Percentiles rank a stretch among this genome's conserved stretches.
Evolutionary conservation across 139 green algal species (phyloP).

Genomic region (Cymbomonas tetramitiformis): DNA sequence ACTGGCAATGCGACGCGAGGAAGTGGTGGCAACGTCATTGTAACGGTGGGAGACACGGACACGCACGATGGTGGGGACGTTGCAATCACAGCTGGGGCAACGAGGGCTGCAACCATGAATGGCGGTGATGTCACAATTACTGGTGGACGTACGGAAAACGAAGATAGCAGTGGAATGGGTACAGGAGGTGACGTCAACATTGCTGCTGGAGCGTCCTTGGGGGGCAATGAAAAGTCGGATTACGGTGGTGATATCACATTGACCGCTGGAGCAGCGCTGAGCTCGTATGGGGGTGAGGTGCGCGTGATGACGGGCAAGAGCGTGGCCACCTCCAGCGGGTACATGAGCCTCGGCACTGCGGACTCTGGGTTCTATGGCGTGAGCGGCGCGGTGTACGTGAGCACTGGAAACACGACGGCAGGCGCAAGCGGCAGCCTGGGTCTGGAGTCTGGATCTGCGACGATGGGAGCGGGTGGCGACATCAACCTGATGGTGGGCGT

Average conservation of each 20-base stretch:
- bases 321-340: too few species aligned
- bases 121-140: too few species aligned
- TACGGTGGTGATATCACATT: too few species aligned
- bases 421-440: not conserved
- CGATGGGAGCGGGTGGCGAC: not conserved
- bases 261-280: too few species aligned
- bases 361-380: not conserved
- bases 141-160: too few species aligned
- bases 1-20: not conserved
- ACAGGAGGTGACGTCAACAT: slow-evolving; percentile 5
- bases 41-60: slow-evolving; percentile 3
- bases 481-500: slow-evolving; percentile 1
- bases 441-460: not conserved
- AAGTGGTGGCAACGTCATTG: not conserved
- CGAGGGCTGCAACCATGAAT: too few species aligned
- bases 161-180: too few species aligned
- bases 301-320: too few species aligned
- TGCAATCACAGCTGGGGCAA: not conserved
- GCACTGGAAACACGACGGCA: not conserved
- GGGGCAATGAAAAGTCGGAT: too few species aligned
- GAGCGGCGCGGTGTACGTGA: not conserved
- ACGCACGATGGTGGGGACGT: not conserved
- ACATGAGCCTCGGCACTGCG: too few species aligned
- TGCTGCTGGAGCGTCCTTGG: slow-evolving; percentile 5
- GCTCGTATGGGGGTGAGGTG: too few species aligned